Base-by-base conservation (phyloP, 345 rosid genomes). In the Citrus australasica region DNA sequence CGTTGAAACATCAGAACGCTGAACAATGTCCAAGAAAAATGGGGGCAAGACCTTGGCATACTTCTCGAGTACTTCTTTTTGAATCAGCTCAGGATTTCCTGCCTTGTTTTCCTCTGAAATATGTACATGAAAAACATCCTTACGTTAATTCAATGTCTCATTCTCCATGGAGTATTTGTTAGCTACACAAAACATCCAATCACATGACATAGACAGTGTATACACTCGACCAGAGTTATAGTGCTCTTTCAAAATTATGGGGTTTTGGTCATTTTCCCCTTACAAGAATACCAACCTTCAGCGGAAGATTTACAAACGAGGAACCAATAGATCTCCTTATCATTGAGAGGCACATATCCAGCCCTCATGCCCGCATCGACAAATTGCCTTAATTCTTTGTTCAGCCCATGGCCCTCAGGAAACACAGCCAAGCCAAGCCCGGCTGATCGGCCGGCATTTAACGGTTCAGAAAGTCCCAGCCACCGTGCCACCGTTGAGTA, bases 341-440 rank as follows among this genome's bases (percentile, higher is more conserved):
- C 82, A 76, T 80, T 81, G 58, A 87, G 46, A 21, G 86, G 81
- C 9, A 79, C 61, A 37, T 76, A 28, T 13, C 76, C 88, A 27
- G 71, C 86, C 66, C 88, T 82, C 63, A 72, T 81, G 28, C 85
- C 82, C 13, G 13, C 75, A 59, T 78, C 88, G 4, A 79, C 79
- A 32, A 79, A 87, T 35, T 59, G 86, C 6, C 25, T 75, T 30
- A 81, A 1, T 59, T 56, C 81, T 14, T 22, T 56, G 11, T 30
- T 30, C 27, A 77, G 16, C 2, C 83, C 85, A 48, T 87, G 90
- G 35, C 90, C 88, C 42, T 83, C 60, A 3, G 88, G 85, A 46
- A 55, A 81, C 25, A 76, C 28, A 2, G 87, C 27, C 64, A 89
- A 27, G 4, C 90, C 86, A 8, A 82, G 81, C 5, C 79, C 81